Conservation (phyloP, 306 rosid species). For the Sesbania bispinosa region DNA sequence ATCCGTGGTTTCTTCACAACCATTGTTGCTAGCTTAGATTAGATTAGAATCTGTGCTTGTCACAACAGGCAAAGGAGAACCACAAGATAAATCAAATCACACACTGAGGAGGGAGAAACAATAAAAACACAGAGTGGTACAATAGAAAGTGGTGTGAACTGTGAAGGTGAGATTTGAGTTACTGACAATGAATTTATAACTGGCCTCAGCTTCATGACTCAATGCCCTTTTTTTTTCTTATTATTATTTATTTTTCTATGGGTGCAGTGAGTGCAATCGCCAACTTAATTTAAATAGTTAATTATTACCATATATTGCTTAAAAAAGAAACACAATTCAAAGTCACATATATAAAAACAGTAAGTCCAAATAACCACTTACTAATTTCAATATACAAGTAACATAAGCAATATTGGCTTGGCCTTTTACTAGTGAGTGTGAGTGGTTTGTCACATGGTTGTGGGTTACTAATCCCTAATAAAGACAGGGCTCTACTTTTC, state of each 20-base stretch:
- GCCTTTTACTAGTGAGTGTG: constrained; percentile 10
- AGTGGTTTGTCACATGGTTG: neutral
- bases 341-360: neutral
- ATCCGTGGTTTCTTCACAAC: constrained; percentile 71
- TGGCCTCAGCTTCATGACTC: constrained; percentile 31
- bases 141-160: constrained; percentile 24
- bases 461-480: constrained; percentile 28
- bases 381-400: neutral
- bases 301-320: neutral
- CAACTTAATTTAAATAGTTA: constrained; percentile 1
- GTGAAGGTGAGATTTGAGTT: constrained; percentile 57
- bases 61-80: neutral
- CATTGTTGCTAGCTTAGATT: constrained; percentile 39
- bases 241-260: neutral
- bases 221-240: constrained; percentile 12
- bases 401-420: neutral
- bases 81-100: neutral
- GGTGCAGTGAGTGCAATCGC: neutral
- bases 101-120: constrained; percentile 4
- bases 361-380: neutral
- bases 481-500: constrained; percentile 62
- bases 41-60: neutral
- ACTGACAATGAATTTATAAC: constrained; percentile 62
- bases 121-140: neutral
- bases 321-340: neutral